Evolutionary conservation across 345 rosid species (phyloP), one percentile per base, ranked within the genome.

Genomic region (Firmiana major): DNA sequence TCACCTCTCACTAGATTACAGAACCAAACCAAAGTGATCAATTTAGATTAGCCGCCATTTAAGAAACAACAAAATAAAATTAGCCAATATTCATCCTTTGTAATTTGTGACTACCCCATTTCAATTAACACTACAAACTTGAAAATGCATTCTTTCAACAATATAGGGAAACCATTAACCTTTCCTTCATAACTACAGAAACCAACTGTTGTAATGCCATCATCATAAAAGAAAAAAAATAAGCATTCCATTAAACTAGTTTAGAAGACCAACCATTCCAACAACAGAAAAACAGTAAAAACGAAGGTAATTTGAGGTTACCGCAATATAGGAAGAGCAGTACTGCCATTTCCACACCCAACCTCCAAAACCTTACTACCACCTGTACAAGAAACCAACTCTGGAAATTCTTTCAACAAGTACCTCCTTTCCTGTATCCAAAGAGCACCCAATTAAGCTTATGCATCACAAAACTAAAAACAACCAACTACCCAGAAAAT

Each of bases 311-410:
- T 38, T 45, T 24, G 54, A 54, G 51, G 28, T 78, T 88, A 94
- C 97, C 96, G 88, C 74, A 95, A 77, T 76, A 95, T 85, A 10
- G 97, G 97, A 82, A 90, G 88, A 22, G 85, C 86, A 0, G 97
- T 84, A 82, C 99, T 95, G 21, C 99, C 98, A 85, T 85, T 95
- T 53, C 99, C 98, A 75, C 98, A 91, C 22, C 98, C 99, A 21
- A 91, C 91, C 88, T 95, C 98, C 84, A 95, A 86, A 60, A 93
- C 83, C 84, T 84, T 90, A 3, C 89, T 79, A 59, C 84, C 83
- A 58, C 83, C 86, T 10, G 19, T 79, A 75, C 91, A 79, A 6
- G 90, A 84, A 81, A 88, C 87, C 74, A 95, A 78, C 62, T 89
- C 98, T 2, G 97, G 97, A 51, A 93, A 95, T 79, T 95, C 99